Base-by-base conservation (phyloP, 352 stramenopile species). In the Phytopythium mirpurense region DNA sequence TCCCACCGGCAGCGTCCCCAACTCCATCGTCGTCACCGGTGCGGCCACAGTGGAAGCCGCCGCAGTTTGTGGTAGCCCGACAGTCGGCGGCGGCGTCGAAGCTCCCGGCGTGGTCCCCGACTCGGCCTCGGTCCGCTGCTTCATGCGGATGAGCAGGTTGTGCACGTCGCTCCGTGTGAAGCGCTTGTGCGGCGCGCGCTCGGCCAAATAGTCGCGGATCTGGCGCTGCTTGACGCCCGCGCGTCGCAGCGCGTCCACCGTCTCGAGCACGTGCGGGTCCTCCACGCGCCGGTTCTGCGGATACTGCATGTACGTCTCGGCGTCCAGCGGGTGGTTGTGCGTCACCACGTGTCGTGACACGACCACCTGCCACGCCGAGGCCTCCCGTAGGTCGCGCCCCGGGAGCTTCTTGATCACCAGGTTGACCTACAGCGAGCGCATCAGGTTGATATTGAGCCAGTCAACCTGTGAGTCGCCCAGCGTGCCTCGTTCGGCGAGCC, bases 271-370 rank as follows among this genome's bases (percentile, higher is more conserved):
- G 19, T 58, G 41, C 14, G 56, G 56, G 29, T 62, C 44, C 12
- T 58, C n/a, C 34, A 62, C 50, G 16, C 56, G 56, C 14, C 56
- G 56, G 29, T 57, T 57, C 43, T 54, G 41, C 11, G 49, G 50
- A 43, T 62, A 62, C 34, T 48, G 10, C 34, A 51, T 52, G 49
- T 42, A 43, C 54, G 49, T 54, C 37, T 63, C 43, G 11, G 41
- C 37, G 35, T 57, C 41, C 19, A 63, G 48, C 21, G 56, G 41
- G 27, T 63, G 56, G 42, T 63, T 63, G 34, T 63, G 56, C 32
- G 16, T 49, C 24, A 23, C 26, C 18, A 50, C 36, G 35, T 63
- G 56, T 7, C 51, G 31, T 12, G 56, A 58, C 32, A 63, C 56
- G 8, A 63, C 32, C 36, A 63, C 56, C 35, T 63, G 42, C 56